A percentile compares a stretch with the other conserved stretches of the same genome.
Evolutionary conservation across 805 yeast species (phyloP).

Genomic region (Candida golubevii): DNA sequence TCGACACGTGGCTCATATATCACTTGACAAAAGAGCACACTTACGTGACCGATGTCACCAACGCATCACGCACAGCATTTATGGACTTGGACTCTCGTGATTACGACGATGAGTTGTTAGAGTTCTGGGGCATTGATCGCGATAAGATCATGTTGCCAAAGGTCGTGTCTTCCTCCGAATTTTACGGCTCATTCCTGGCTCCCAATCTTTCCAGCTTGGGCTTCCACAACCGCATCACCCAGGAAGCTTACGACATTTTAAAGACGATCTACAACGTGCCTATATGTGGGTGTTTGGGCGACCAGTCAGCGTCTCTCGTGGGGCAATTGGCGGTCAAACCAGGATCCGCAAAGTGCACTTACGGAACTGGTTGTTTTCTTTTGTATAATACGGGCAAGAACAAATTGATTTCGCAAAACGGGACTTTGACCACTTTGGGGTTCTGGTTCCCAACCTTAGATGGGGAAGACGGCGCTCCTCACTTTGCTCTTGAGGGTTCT

Average conservation of each 20-base stretch:
- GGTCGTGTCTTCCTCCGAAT: slow-evolving; percentile 73
- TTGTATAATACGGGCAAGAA: slow-evolving; percentile 79
- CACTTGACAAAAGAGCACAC: slow-evolving; percentile 68
- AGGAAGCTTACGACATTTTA: slow-evolving; percentile 48
- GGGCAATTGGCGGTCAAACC: slow-evolving; percentile 83
- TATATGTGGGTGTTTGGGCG: slow-evolving; percentile 87
- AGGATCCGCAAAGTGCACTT: slow-evolving; percentile 92
- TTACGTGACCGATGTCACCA: slow-evolving; percentile 82
- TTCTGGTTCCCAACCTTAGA: slow-evolving; percentile 75
- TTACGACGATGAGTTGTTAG: slow-evolving; percentile 72
- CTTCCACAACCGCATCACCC: slow-evolving; percentile 47
- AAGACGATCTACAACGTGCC: slow-evolving; percentile 58
- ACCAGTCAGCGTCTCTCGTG: slow-evolving; percentile 88
- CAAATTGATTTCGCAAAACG: slow-evolving; percentile 69
- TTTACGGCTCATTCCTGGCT: slow-evolving; percentile 65
- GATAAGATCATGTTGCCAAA: slow-evolving; percentile 64
- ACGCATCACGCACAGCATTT: slow-evolving; percentile 87
- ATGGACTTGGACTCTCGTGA: slow-evolving; percentile 74
- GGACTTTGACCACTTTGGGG: slow-evolving; percentile 85
- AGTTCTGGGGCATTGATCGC: slow-evolving; percentile 76
- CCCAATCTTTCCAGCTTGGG: slow-evolving; percentile 55
- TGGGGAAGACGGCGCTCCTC: slow-evolving; percentile 53
- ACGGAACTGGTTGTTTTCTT: slow-evolving; percentile 93
- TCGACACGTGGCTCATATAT: slow-evolving; percentile 90
- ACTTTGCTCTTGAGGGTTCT: slow-evolving; percentile 90